phyloP scores from a whole-genome alignment of 2,329 filamentous ascomycete genomes.

The Colletotrichum sp. region DNA sequence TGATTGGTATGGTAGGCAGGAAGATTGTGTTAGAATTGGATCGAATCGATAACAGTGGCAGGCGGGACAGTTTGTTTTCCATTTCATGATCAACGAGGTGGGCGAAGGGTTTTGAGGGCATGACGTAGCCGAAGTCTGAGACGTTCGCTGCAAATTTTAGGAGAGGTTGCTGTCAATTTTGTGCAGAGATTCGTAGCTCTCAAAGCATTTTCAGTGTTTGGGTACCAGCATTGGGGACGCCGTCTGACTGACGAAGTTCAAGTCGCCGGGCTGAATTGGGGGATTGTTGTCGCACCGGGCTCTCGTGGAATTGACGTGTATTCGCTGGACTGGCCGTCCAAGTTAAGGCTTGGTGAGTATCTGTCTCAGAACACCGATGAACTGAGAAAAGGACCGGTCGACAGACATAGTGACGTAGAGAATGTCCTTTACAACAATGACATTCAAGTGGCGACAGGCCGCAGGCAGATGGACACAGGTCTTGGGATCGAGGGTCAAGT shows the following conservation, averaged over 20 bases:
- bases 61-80: neutral
- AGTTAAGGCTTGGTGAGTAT: neutral
- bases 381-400: neutral
- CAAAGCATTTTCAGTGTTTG: neutral
- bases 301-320: neutral
- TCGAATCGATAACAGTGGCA: neutral
- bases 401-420: neutral
- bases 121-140: neutral
- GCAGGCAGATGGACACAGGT: neutral
- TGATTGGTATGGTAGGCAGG: neutral
- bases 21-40: neutral
- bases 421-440: fast-evolving
- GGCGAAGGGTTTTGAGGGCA: neutral
- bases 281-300: neutral
- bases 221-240: neutral
- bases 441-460: neutral
- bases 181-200: neutral
- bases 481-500: neutral
- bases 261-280: neutral
- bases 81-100: neutral
- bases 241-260: neutral
- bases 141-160: neutral
- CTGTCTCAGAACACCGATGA: neutral
- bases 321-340: neutral
- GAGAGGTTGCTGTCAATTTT: neutral